Conservation (phyloP, 306 rosid genomes). For the Sicyos baderoa region DNA sequence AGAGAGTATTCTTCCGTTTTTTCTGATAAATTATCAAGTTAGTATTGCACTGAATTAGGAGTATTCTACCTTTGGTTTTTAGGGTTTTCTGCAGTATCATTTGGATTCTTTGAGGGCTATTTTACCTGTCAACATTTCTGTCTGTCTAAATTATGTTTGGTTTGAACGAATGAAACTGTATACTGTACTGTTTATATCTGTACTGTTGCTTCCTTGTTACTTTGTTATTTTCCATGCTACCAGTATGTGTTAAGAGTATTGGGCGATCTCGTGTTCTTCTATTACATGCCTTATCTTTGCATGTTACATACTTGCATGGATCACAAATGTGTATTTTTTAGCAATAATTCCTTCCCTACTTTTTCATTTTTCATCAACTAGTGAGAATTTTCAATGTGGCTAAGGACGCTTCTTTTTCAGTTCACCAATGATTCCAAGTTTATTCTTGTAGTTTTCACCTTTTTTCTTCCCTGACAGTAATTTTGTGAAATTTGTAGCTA, state of each 20-base stretch:
- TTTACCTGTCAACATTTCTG: neutral
- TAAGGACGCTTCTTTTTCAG: neutral
- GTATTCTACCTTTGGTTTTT: neutral
- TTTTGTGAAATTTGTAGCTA: no score
- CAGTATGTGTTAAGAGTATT: neutral
- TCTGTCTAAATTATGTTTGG: neutral
- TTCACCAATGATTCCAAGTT: neutral
- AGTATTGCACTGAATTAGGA: neutral
- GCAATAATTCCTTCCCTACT: neutral
- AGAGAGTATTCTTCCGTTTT: neutral
- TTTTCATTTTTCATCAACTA: neutral
- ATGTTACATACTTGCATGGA: neutral
- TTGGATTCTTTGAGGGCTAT: neutral
- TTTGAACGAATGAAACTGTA: neutral
- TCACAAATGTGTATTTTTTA: neutral
- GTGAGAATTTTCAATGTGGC: neutral
- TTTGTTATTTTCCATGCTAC: neutral
- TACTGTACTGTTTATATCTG: neutral
- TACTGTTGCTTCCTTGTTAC: neutral
- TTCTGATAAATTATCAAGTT: neutral
- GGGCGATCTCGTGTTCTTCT: neutral
- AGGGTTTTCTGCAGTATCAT: neutral
- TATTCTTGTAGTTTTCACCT: neutral
- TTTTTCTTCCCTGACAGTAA: no score
- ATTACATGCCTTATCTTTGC: neutral